These are phyloP conservation scores for Artemisia tridentata DNA, from an alignment of 129 eudicot species.

Conservation along the genomic window DNA sequence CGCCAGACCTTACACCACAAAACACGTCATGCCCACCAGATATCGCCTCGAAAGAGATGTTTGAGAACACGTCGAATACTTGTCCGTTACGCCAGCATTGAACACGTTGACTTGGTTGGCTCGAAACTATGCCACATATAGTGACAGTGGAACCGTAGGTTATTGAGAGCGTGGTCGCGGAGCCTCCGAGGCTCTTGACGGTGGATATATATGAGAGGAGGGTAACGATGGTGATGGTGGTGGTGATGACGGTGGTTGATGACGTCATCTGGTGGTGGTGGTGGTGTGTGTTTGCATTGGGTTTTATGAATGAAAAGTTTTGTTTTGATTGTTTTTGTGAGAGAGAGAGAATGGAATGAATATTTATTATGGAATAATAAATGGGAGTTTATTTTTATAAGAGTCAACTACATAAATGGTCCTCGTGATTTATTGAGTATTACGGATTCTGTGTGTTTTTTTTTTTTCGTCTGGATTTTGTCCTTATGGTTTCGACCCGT, in stretches of 20 bases:
- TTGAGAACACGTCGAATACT: conserved; percentile 29
- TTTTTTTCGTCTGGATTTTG: background rate
- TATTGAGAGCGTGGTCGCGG: conserved; percentile 71
- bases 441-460: background rate
- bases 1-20: conserved; percentile 83
- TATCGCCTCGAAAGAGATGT: conserved; percentile 61
- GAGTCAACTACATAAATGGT: background rate
- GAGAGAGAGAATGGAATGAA: conserved; percentile 16
- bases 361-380: background rate
- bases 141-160: conserved; percentile 63
- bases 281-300: conserved; percentile 27
- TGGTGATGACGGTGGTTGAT: conserved; percentile 33
- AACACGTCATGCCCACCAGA: conserved; percentile 74
- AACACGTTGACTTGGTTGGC: conserved; percentile 46
- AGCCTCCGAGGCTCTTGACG: conserved; percentile 60
- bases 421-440: no score
- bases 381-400: conserved; percentile 9
- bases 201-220: conserved; percentile 21
- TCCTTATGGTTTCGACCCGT: no score
- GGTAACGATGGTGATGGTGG: conserved; percentile 11
- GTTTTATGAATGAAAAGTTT: conserved; percentile 31
- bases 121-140: conserved; percentile 72
- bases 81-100: conserved; percentile 56
- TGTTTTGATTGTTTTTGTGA: conserved; percentile 13
- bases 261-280: conserved; percentile 46